Base-by-base conservation (phyloP, 2,329 filamentous ascomycete species). In the Pseudofabraea citricarpa region DNA sequence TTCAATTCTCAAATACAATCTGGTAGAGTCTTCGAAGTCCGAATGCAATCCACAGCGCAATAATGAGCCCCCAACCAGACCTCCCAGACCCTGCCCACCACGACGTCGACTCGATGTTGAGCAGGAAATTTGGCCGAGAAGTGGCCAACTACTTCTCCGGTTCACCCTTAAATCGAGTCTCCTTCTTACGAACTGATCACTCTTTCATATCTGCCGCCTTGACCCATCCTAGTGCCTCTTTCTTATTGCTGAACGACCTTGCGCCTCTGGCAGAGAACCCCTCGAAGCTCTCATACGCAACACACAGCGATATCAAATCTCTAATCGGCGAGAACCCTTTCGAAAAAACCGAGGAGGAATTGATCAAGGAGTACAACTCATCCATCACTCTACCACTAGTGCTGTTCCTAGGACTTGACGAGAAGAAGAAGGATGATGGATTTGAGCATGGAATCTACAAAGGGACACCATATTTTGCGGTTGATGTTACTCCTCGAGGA, bases 111-210 rank as follows among this genome's bases (percentile, higher is more conserved):
- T 58, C 54, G 5, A 88, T 89, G 81, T 72, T 93, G 57, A 79
- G 81, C 55, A 73, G 79, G 46, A 87, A 83, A 60, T 91, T 90
- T 66, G 87, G 87, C 64, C 82, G 78, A 53, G 87, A 91, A 66
- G 73, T 87, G 49, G 77, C 83, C 60, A 93, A 91, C 67, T 93
- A 93, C 76, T 93, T 90, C 66, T 81, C 85, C 39, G 85, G 87
- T 53, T 84, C 79, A 43, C 85, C 83, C 6, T 66, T 91, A 45
- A 91, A 93, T 69, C 81, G 87, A 36, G 76, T 90, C 36, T 87
- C 85, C 13, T 93, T 91, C 65, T 72, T 93, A 20, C 82, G 87
- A 36, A 67, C 72, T 35, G 83, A 91, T 63, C 71, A 82, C 53
- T 61, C 63, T n/a, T 93, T 91, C 61, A 74, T 93, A 41, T 74